Conservation (phyloP, 192 early-diverging fungal species). For the Coemansia umbellata region DNA sequence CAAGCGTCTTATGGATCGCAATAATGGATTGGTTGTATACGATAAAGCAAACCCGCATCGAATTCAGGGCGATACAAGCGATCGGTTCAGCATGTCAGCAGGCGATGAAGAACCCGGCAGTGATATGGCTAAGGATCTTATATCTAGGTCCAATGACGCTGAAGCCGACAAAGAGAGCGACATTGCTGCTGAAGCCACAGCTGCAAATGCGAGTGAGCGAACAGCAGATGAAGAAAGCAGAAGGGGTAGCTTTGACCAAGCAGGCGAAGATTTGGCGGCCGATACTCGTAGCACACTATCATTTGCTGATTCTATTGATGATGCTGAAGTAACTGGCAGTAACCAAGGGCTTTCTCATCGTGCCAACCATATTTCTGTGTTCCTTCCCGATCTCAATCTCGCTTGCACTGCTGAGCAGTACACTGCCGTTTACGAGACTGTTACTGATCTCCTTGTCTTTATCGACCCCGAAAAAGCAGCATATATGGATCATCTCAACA, state of each 20-base stretch:
- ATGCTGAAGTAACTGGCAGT: slow-evolving; percentile 13
- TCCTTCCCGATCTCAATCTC: slow-evolving; percentile 70
- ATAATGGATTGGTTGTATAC: slow-evolving; percentile 47
- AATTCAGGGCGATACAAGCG: slow-evolving; percentile 39
- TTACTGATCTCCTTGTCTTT: slow-evolving; percentile 77
- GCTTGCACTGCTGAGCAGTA: slow-evolving; percentile 77
- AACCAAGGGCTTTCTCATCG: slow-evolving; percentile 53
- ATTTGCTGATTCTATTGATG: slow-evolving; percentile 10
- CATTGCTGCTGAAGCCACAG: neutral
- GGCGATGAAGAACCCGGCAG: neutral
- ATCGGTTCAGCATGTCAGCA: neutral
- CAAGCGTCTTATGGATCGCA: slow-evolving; percentile 50
- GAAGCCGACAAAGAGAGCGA: neutral
- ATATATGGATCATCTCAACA: slow-evolving; percentile 64
- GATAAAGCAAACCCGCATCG: slow-evolving; percentile 53
- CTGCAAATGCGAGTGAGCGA: neutral
- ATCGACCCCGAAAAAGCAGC: slow-evolving; percentile 75
- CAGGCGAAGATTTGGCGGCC: neutral
- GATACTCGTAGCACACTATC: neutral
- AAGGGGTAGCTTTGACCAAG: neutral
- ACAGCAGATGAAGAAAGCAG: neutral
- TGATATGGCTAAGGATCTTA: neutral
- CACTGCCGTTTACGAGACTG: slow-evolving; percentile 65
- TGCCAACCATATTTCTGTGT: slow-evolving; percentile 63
- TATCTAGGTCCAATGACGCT: neutral